Conservation (phyloP, 2,329 filamentous ascomycete genomes). For the Fonsecaea erecta region DNA sequence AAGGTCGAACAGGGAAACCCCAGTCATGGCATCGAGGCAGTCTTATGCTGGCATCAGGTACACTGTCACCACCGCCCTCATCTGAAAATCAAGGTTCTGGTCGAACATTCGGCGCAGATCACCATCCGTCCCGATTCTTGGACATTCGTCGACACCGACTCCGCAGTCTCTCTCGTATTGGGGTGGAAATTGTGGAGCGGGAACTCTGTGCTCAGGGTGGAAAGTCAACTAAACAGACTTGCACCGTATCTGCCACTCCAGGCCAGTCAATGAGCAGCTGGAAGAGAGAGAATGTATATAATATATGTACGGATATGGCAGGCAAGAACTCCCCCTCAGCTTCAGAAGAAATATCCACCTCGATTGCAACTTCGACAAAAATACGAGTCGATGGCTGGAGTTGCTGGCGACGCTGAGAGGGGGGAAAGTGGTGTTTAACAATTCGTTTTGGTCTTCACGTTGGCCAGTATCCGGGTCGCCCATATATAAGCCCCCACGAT, state of each 20-base stretch:
- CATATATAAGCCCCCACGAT: too few species aligned
- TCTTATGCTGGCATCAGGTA: background rate
- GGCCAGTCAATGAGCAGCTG: background rate
- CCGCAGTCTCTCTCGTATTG: constrained; percentile 33
- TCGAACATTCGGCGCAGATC: background rate
- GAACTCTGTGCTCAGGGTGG: background rate
- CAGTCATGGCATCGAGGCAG: background rate
- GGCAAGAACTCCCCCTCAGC: background rate
- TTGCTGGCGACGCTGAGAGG: too few species aligned
- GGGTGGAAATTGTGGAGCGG: constrained; percentile 15
- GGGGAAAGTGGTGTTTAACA: too few species aligned
- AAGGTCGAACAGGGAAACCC: background rate
- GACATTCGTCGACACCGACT: background rate
- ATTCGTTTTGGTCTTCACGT: too few species aligned
- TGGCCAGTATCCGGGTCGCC: too few species aligned
- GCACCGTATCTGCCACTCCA: background rate
- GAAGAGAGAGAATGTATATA: background rate
- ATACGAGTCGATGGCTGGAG: too few species aligned
- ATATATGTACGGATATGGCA: too few species aligned
- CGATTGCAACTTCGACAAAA: background rate
- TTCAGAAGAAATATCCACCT: background rate
- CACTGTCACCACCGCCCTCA: background rate
- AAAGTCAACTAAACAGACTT: constrained; percentile 8
- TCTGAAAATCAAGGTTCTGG: too few species aligned
- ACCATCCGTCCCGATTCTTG: background rate